These are phyloP conservation scores for Coix lacrymajobi DNA, from an alignment of 176 grass and related monocot species.

Conservation along the genomic window DNA sequence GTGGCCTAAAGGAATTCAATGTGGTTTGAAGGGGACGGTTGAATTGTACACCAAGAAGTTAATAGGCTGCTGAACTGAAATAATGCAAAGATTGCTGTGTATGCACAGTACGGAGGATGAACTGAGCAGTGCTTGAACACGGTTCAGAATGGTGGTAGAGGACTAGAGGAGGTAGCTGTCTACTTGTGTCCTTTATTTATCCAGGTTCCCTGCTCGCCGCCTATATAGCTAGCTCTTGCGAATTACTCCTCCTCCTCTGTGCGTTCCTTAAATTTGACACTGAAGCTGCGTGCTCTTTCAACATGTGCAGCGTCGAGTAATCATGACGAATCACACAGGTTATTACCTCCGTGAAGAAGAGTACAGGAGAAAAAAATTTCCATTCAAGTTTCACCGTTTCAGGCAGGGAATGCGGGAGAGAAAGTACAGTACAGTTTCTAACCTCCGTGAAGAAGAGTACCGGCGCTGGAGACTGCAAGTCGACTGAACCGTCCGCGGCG, in stretches of 20 bases:
- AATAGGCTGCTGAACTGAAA: conserved; percentile 26
- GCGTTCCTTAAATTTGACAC: neutral
- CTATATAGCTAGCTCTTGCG: neutral
- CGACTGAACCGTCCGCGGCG: conserved; percentile 22
- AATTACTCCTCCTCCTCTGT: neutral
- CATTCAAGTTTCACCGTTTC: neutral
- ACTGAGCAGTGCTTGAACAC: conserved; percentile 4
- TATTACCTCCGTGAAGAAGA: too few relatives aligned
- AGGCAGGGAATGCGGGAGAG: neutral
- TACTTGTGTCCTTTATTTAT: neutral
- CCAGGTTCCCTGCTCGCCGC: neutral
- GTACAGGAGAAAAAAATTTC: neutral
- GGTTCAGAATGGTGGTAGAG: neutral
- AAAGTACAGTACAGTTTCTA: neutral
- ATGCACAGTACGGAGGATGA: neutral
- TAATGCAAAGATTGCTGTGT: neutral
- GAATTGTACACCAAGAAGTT: conserved; percentile 3
- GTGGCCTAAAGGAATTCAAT: conserved; percentile 25
- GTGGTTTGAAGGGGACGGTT: conserved; percentile 12
- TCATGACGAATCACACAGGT: neutral
- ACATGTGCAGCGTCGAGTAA: neutral
- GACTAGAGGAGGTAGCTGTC: neutral
- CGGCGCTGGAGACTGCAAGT: conserved; percentile 28
- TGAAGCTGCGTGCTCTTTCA: neutral
- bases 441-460: conserved; percentile 33